phyloP scores from a whole-genome alignment of 768 basidiomycete species.

The Amanita pallidorosea region DNA sequence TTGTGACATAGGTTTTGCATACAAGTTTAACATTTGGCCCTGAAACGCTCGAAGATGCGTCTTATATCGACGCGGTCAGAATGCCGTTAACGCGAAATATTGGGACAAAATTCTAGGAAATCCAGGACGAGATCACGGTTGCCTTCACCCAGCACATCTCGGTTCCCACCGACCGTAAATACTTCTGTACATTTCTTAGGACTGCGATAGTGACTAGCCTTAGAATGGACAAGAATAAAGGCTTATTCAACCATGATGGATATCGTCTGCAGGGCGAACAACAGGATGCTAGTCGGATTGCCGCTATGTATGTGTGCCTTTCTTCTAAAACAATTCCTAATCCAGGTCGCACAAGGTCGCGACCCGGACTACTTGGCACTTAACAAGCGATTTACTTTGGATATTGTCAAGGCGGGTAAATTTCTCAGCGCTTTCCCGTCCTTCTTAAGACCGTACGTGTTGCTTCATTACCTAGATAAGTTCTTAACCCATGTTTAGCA shows the following conservation, averaged over 20 bases:
- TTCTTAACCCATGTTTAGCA: conserved; percentile 5
- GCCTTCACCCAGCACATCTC: conserved; percentile 13
- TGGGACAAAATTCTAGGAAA: conserved; percentile 12
- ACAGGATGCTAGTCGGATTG: conserved; percentile 16
- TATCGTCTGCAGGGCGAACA: conserved; percentile 13
- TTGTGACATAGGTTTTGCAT: conserved; percentile 17
- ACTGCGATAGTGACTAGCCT: neutral
- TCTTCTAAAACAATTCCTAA: neutral
- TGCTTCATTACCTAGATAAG: neutral
- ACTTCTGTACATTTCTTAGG: neutral
- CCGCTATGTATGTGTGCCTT: conserved; percentile 13
- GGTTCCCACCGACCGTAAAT: neutral
- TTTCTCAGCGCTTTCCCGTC: conserved; percentile 16
- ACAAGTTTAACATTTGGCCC: conserved; percentile 24
- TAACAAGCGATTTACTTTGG: conserved; percentile 10
- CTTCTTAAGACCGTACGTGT: conserved; percentile 13
- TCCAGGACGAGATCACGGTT: conserved; percentile 14
- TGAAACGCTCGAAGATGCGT: conserved; percentile 11
- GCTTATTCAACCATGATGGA: conserved; percentile 12
- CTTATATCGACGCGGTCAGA: conserved; percentile 14
- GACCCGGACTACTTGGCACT: conserved; percentile 12
- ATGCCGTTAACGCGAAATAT: conserved; percentile 18
- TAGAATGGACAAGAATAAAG: conserved; percentile 11
- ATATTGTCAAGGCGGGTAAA: conserved; percentile 11
- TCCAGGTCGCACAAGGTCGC: conserved; percentile 10